These are phyloP conservation scores for Pisolithus albus DNA, from an alignment of 768 basidiomycete genomes.

Conservation along the genomic window DNA sequence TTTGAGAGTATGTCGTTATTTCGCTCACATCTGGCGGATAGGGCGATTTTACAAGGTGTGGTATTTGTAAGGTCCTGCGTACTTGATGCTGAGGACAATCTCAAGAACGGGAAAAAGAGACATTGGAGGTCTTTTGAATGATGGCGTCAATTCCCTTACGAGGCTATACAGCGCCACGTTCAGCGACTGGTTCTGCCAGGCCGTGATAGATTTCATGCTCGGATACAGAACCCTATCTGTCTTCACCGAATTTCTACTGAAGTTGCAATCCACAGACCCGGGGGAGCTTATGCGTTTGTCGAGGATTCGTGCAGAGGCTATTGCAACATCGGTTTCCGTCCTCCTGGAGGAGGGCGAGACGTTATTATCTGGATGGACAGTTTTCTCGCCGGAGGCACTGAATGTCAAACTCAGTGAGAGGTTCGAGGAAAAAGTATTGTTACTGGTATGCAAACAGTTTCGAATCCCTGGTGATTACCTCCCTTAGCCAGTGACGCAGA, in stretches of 20 bases:
- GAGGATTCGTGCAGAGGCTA: constrained; percentile 85
- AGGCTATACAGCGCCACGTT: constrained; percentile 87
- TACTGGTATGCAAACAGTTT: constrained; percentile 58
- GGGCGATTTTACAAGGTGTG: constrained; percentile 83
- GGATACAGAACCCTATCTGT: constrained; percentile 82
- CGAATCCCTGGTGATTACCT: not conserved
- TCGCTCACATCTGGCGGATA: constrained; percentile 19
- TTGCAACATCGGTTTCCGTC: constrained; percentile 78
- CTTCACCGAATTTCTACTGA: constrained; percentile 90
- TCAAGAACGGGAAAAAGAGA: constrained; percentile 92
- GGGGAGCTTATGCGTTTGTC: constrained; percentile 82
- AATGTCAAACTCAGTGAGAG: constrained; percentile 66
- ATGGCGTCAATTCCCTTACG: constrained; percentile 91
- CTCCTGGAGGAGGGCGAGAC: constrained; percentile 73
- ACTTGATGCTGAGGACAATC: constrained; percentile 5
- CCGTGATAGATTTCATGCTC: constrained; percentile 88
- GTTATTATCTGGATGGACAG: constrained; percentile 82
- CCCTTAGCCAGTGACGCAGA: constrained; percentile 17
- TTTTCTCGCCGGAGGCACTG: constrained; percentile 76
- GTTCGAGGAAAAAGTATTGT: constrained; percentile 90
- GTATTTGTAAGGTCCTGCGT: not conserved
- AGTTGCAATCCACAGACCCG: constrained; percentile 87
- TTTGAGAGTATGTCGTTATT: not conserved
- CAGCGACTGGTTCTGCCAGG: constrained; percentile 95
- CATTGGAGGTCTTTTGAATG: constrained; percentile 83